Percentiles rank a stretch among this genome's conserved stretches.
Conservation (phyloP, 2,329 filamentous ascomycete species). For the Emergomyces africanus region DNA sequence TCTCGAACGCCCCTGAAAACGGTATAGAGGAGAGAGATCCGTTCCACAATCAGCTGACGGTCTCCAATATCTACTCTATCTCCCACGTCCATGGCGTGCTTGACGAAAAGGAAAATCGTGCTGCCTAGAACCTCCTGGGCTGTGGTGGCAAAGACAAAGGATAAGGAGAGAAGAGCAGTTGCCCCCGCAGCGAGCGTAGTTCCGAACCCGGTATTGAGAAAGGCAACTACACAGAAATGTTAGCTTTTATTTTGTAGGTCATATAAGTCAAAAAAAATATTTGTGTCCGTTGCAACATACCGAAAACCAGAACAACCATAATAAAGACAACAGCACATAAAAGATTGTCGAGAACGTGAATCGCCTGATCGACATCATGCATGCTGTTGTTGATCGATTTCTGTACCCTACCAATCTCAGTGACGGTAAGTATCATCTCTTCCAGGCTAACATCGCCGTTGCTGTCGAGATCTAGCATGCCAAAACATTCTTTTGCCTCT, state of each 20-base stretch:
- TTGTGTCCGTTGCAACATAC: conserved; percentile 33
- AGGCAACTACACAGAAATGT: conserved; percentile 47
- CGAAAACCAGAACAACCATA: conserved; percentile 70
- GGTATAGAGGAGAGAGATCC: conserved; percentile 87
- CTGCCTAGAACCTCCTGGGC: conserved; percentile 94
- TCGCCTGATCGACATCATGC: conserved; percentile 94
- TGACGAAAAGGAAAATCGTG: conserved; percentile 97
- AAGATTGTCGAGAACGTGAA: conserved; percentile 78
- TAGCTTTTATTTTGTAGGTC: conserved; percentile 9
- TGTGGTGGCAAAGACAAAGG: conserved; percentile 87
- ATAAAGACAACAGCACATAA: conserved; percentile 70
- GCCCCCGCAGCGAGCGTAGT: conserved; percentile 80
- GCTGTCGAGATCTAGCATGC: conserved; percentile 65
- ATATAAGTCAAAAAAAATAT: too few relatives aligned
- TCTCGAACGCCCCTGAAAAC: conserved; percentile 76
- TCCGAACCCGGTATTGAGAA: conserved; percentile 75
- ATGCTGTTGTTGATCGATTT: conserved; percentile 86
- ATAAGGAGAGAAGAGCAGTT: conserved; percentile 85
- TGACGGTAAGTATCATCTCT: conserved; percentile 82
- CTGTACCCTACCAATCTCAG: conserved; percentile 71
- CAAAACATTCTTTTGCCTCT: conserved; percentile 79
- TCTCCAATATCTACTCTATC: conserved; percentile 72
- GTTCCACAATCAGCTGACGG: conserved; percentile 68
- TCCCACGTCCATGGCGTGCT: conserved; percentile 93
- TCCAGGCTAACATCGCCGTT: conserved; percentile 94